Evolutionary conservation across 768 basidiomycete species (phyloP), one percentile per base, ranked within the genome.

Genomic region (Mycena leptocephala): DNA sequence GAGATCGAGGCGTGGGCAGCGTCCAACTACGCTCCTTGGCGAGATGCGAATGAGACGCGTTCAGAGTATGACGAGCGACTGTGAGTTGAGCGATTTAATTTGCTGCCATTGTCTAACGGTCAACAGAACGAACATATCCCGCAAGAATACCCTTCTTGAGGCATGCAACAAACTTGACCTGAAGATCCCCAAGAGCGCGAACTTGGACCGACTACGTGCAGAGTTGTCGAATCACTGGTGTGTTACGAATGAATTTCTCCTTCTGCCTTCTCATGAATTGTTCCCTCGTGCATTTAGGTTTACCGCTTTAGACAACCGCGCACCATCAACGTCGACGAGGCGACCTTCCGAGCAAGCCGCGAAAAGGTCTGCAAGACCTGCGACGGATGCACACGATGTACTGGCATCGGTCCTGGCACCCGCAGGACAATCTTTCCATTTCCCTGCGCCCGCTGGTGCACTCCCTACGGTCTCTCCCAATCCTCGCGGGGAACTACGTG

Each of bases 381-480:
- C 51, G 8, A n/a, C n/a, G 5, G 26, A 53, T 8, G 51, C 51
- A 6, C 51, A 53, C 51, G 51, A 53, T n/a, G 51, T 53, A 5
- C 51, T 53, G 82, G 84, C 35, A 80, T 84, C 66, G 82, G 83
- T 53, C 9, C 24, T 53, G 16, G 41, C 16, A 30, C 26, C 53
- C 26, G 8, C 26, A 55, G 26, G 26, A 24, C 26, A 55, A 28
- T 26, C 53, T 2, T 3, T 28, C 13, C 26, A 28, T 16, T 28
- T 53, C 33, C 48, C 65, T 14, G 22, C 32, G 3, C 48, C 48
- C 20, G 5, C n/a, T 13, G 65, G 48, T 4, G 14, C 20, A 11
- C 46, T 64, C 0, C 63, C 63, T 22, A n/a, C 43, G 2, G 46
- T 51, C 3, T 67, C 65, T 8, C 14, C 43, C 1, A 53, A 30